Evolutionary conservation across 257 asterid species (phyloP).

Genomic region (Solanum arcanum): DNA sequence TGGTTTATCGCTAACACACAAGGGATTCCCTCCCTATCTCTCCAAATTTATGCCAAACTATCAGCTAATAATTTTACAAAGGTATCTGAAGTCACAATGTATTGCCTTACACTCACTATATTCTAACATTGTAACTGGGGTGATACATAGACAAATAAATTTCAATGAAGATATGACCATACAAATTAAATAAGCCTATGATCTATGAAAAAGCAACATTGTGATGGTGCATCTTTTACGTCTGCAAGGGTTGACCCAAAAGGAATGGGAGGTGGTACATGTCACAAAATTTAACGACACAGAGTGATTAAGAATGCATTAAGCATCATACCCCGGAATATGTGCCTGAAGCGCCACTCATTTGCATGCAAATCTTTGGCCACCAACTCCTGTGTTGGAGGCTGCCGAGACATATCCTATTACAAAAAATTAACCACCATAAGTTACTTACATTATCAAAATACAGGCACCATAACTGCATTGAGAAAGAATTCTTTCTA

Average conservation of each 20-base stretch:
- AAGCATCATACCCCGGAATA: slow-evolving; percentile 62
- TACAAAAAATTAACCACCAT: not conserved
- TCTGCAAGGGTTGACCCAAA: not conserved
- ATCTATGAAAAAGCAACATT: not conserved
- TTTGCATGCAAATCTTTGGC: slow-evolving; percentile 93
- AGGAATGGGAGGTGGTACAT: not conserved
- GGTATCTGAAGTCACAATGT: not conserved
- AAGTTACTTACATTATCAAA: not conserved
- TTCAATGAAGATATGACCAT: not conserved
- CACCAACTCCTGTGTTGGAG: slow-evolving; percentile 88
- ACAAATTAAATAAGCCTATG: not conserved
- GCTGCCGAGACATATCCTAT: slow-evolving; percentile 94
- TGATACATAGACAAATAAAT: not conserved
- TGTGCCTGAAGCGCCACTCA: slow-evolving; percentile 94
- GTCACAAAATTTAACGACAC: not conserved
- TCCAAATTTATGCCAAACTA: not conserved
- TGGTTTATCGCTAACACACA: not conserved
- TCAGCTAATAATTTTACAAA: not conserved
- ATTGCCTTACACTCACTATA: not conserved
- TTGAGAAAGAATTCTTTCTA: slow-evolving; percentile 12
- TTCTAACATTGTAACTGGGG: not conserved
- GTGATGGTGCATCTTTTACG: not conserved
- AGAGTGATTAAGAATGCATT: not conserved
- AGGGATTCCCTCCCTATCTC: not conserved
- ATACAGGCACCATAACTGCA: not conserved